These are phyloP conservation scores for Vigna hirtella DNA, from an alignment of 306 rosid species.

Conservation along the genomic window DNA sequence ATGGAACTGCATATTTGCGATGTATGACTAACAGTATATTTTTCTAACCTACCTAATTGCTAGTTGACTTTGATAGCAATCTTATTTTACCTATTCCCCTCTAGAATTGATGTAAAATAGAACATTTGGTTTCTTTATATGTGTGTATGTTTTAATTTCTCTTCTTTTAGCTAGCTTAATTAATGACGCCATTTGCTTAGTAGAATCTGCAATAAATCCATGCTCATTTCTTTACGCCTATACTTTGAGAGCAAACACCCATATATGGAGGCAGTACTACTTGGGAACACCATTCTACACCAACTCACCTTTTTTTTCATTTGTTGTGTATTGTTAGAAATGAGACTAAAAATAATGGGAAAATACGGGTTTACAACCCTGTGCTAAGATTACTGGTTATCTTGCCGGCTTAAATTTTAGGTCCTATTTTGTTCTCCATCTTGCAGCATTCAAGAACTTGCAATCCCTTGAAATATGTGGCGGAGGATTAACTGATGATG, in stretches of 20 bases:
- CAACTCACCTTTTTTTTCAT: background rate
- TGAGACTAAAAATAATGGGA: conserved; percentile 24
- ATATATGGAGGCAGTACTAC: conserved; percentile 10
- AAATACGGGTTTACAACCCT: conserved; percentile 26
- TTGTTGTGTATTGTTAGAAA: conserved; percentile 16
- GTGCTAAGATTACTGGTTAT: background rate
- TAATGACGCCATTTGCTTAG: background rate
- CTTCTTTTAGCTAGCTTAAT: background rate
- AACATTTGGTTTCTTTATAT: background rate
- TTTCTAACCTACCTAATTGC: conserved; percentile 3
- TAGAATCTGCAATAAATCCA: conserved; percentile 6
- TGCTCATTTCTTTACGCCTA: background rate
- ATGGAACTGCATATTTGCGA: conserved; percentile 73
- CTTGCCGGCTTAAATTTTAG: conserved; percentile 21
- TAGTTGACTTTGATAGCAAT: background rate
- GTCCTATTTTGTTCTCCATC: conserved; percentile 35
- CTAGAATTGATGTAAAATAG: conserved; percentile 16
- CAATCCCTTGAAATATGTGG: conserved; percentile 95
- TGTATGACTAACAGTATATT: conserved; percentile 47
- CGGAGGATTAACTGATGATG: conserved; percentile 93
- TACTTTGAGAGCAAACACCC: conserved; percentile 15
- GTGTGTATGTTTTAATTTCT: background rate
- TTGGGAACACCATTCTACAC: conserved; percentile 30
- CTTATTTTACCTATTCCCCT: conserved; percentile 4
- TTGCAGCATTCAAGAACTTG: conserved; percentile 82